Evolutionary conservation across 441 rosid genomes (phyloP).

Genomic region (Macaranga tanarius): DNA sequence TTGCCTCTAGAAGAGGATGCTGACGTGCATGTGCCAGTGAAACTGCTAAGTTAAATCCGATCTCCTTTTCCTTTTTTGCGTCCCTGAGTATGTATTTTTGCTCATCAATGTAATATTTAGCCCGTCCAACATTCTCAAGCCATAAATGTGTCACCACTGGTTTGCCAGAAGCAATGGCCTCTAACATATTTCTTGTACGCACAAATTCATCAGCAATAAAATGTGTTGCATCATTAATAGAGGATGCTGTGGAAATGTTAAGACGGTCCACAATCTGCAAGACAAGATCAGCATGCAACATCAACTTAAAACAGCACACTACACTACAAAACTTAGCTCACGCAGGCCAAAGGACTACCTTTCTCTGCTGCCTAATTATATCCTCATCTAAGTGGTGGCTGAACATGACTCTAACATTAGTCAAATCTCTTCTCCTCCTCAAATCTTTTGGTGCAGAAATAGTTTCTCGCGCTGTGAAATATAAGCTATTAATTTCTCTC

Average conservation of each 20-base stretch:
- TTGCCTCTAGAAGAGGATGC: constrained; percentile 55
- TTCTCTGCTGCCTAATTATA: constrained; percentile 63
- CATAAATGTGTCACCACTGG: constrained; percentile 82
- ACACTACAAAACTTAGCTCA: constrained; percentile 4
- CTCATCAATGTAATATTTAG: constrained; percentile 67
- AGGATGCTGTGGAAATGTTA: constrained; percentile 52
- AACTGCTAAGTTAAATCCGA: constrained; percentile 75
- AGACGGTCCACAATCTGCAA: constrained; percentile 70
- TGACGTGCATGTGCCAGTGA: constrained; percentile 68
- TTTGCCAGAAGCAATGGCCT: constrained; percentile 82
- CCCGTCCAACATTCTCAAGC: constrained; percentile 78
- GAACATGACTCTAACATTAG: constrained; percentile 59
- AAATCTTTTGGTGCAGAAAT: constrained; percentile 44
- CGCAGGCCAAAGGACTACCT: constrained; percentile 46
- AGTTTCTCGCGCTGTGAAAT: constrained; percentile 35
- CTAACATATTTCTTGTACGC: constrained; percentile 92
- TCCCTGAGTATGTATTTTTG: constrained; percentile 66
- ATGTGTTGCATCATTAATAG: constrained; percentile 74
- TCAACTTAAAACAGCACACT: constrained; percentile 8
- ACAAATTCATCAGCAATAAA: constrained; percentile 70
- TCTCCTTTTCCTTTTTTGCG: constrained; percentile 70
- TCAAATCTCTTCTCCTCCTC: constrained; percentile 73
- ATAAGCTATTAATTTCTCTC: constrained; percentile 54
- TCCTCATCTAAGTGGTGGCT: constrained; percentile 87
- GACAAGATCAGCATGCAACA: constrained; percentile 11